phyloP scores from a whole-genome alignment of 306 rosid species.

The Glycine tomentella region DNA sequence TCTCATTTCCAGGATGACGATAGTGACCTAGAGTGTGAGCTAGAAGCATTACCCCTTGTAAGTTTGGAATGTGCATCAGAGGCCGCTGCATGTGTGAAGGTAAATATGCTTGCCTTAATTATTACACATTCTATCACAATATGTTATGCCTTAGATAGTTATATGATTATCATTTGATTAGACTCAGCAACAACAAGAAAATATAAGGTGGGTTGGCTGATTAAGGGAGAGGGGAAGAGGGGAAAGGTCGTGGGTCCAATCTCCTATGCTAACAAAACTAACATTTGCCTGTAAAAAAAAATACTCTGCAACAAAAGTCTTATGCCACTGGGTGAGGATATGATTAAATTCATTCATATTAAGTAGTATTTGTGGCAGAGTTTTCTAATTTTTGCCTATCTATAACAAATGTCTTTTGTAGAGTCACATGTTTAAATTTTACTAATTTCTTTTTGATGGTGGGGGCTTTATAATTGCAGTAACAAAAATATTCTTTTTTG shows the following conservation, averaged over 20 bases:
- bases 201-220: too few species aligned
- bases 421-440: slow-evolving; percentile 30
- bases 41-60: slow-evolving; percentile 67
- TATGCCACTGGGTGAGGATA: background rate
- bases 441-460: background rate
- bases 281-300: too few species aligned
- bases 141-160: slow-evolving; percentile 13
- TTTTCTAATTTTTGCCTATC: slow-evolving; percentile 21
- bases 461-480: background rate
- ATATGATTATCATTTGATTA: slow-evolving; percentile 27
- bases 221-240: too few species aligned
- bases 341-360: slow-evolving; percentile 37
- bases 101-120: slow-evolving; percentile 40
- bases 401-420: background rate
- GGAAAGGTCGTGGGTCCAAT: too few species aligned
- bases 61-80: slow-evolving; percentile 65
- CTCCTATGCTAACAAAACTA: too few species aligned
- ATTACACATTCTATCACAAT: background rate
- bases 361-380: slow-evolving; percentile 16
- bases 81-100: slow-evolving; percentile 93
- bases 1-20: slow-evolving; percentile 79
- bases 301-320: too few species aligned
- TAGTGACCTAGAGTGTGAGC: slow-evolving; percentile 82
- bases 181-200: background rate
- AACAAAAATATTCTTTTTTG: too few species aligned